These are phyloP conservation scores for Pleurotus pulmonarius DNA, from an alignment of 768 basidiomycete genomes.

Conservation along the genomic window DNA sequence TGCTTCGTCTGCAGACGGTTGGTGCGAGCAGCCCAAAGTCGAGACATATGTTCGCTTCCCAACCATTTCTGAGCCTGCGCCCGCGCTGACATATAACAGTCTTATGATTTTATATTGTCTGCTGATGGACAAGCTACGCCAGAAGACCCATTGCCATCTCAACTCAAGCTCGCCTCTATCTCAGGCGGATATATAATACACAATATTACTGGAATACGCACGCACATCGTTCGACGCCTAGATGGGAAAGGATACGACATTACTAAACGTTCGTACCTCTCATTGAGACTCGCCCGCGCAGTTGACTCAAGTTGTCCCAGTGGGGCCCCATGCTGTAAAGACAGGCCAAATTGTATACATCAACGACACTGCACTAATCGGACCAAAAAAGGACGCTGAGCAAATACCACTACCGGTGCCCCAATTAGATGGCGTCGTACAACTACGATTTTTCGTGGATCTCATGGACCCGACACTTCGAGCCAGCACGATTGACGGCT, in stretches of 20 bases:
- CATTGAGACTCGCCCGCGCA: not conserved
- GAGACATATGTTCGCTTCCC: constrained; percentile 59
- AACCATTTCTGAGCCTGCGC: not conserved
- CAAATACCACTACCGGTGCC: constrained; percentile 11
- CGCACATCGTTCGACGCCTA: constrained; percentile 72
- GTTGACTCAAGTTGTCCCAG: constrained; percentile 29
- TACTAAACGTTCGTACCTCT: constrained; percentile 58
- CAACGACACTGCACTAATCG: constrained; percentile 56
- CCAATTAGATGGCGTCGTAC: constrained; percentile 40
- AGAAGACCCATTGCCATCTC: constrained; percentile 71
- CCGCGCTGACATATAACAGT: constrained; percentile 35
- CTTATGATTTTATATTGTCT: constrained; percentile 80
- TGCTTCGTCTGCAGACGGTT: constrained; percentile 67
- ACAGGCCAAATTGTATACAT: constrained; percentile 82
- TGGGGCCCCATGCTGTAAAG: constrained; percentile 78
- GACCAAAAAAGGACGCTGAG: constrained; percentile 20
- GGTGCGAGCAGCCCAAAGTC: constrained; percentile 68
- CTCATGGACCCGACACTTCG: constrained; percentile 44
- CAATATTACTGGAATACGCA: constrained; percentile 75
- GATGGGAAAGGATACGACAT: constrained; percentile 88
- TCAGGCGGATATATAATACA: constrained; percentile 71
- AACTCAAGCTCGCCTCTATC: constrained; percentile 58
- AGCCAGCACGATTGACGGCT: constrained; percentile 29
- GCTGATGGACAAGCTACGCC: constrained; percentile 45
- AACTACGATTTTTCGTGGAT: constrained; percentile 57